phyloP scores from a whole-genome alignment of 106 monocot species.

The Phalaenopsis aphrodite region DNA sequence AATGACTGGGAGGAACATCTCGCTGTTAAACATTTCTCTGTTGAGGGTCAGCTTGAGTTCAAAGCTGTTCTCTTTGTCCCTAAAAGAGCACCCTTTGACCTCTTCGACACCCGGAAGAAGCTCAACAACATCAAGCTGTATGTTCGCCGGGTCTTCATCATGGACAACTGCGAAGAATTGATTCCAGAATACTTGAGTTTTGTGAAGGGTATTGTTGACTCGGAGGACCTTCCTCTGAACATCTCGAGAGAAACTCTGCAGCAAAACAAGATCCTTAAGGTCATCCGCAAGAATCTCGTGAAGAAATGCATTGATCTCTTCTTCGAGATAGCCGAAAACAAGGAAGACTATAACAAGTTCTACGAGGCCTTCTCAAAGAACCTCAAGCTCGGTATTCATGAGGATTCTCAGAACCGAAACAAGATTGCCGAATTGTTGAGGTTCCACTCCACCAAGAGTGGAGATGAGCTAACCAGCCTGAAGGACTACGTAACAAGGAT shows the following conservation, averaged over 20 bases:
- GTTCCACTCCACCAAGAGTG: constrained; percentile 77
- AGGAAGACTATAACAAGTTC: constrained; percentile 78
- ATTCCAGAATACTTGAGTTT: constrained; percentile 72
- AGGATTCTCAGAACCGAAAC: constrained; percentile 52
- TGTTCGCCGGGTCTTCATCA: constrained; percentile 76
- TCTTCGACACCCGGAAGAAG: constrained; percentile 73
- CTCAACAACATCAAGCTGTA: constrained; percentile 85
- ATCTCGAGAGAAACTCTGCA: constrained; percentile 78
- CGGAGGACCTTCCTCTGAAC: constrained; percentile 78
- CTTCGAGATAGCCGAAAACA: constrained; percentile 82
- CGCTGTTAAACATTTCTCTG: constrained; percentile 72
- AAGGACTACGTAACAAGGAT: constrained; percentile 81
- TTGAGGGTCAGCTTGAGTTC: constrained; percentile 81
- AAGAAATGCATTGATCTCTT: constrained; percentile 80
- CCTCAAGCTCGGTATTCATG: constrained; percentile 74
- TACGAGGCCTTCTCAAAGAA: constrained; percentile 87
- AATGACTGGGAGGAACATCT: constrained; percentile 86
- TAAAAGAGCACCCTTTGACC: constrained; percentile 70
- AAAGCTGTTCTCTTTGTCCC: constrained; percentile 70
- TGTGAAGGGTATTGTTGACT: constrained; percentile 72
- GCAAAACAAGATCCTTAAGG: constrained; percentile 82
- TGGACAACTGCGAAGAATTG: constrained; percentile 82
- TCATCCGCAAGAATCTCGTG: constrained; percentile 74
- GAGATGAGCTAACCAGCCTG: constrained; percentile 70
- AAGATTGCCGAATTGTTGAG: constrained; percentile 70